Evolutionary conservation across 129 eudicot species (phyloP).

Genomic region (Centella asiatica): DNA sequence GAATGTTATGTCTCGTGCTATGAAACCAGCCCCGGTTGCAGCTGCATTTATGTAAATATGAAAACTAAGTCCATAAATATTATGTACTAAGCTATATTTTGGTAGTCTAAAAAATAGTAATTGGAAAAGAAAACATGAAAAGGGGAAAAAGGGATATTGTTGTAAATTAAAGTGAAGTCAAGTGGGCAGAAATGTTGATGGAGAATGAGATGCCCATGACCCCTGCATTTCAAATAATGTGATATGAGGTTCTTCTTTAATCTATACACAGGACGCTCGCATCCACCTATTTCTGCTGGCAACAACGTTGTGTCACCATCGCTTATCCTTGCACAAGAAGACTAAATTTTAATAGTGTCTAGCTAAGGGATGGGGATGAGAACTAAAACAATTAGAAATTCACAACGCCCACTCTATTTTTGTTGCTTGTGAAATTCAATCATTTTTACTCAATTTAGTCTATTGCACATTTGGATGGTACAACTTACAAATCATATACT

Average conservation of each 20-base stretch:
- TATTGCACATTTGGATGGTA: too few relatives aligned
- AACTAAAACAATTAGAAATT: too few relatives aligned
- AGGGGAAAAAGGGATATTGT: not conserved
- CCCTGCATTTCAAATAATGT: constrained; percentile 7
- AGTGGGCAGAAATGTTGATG: not conserved
- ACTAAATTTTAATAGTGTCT: too few relatives aligned
- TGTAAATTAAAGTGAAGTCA: not conserved
- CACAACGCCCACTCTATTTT: too few relatives aligned
- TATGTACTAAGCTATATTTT: not conserved
- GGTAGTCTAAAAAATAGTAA: not conserved
- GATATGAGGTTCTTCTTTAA: not conserved
- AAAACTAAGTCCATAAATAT: not conserved
- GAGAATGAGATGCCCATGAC: constrained; percentile 8
- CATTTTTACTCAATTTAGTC: too few relatives aligned
- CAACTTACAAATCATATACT: too few relatives aligned
- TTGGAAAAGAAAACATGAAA: not conserved
- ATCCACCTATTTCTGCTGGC: not conserved
- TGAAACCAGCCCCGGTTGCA: constrained; percentile 81
- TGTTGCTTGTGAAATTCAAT: too few relatives aligned
- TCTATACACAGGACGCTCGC: not conserved
- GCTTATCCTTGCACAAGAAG: not conserved
- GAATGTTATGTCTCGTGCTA: constrained; percentile 74
- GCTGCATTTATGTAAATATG: constrained; percentile 30
- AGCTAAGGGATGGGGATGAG: too few relatives aligned
- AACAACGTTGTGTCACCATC: constrained; percentile 2